Base-by-base conservation (phyloP, 345 rosid genomes). In the Salix dunnii region DNA sequence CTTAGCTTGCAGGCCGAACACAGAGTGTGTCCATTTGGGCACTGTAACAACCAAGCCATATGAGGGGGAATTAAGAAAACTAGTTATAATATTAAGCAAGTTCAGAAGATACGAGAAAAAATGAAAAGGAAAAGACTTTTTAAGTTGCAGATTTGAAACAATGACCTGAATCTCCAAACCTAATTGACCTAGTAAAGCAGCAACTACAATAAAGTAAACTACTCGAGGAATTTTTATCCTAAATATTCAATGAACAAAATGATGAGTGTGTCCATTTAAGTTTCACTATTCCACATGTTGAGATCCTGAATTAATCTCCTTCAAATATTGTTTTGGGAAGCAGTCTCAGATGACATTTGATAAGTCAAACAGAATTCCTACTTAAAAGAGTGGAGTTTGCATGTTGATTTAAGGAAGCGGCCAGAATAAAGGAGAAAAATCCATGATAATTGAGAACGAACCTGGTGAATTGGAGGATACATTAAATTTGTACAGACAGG, bases 1-100 rank as follows among this genome's bases (percentile, higher is more conserved):
- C 91, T 91, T 38, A 69, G 81, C 85, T 90, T 90, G 88, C 94
- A 88, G 79, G 76, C 74, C 7, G 85, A 84, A 75, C 90, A 90
- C 51, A 88, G 40, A 5, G 88, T 90, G 76, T 92, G 88, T 79
- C 93, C 91, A 78, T 83, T 89, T 76, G 90, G 86, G 85, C 90
- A 91, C 96, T 93, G 68, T 33, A 72, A 40, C 25, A 75, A 74
- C 71, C 58, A 77, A 16, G 71, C 42, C 49, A 36, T 20, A 53
- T 23, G 60, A 73, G 68, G 21, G 62, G 27, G 58, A 10, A 55
- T 60, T 60, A 72, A 70, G 65, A 64, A 23, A 69, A 16, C 27
- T 10, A 10, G 58, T 58, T 30, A 51, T 46, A 77, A 68, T 49
- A 30, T 31, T 28, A n/a, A 73, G 35, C 36, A 62, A 46, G 31